A percentile compares a stretch with the other conserved stretches of the same genome.
phyloP scores from a whole-genome alignment of 148 eudicot species.

The Agrostemma githago region DNA sequence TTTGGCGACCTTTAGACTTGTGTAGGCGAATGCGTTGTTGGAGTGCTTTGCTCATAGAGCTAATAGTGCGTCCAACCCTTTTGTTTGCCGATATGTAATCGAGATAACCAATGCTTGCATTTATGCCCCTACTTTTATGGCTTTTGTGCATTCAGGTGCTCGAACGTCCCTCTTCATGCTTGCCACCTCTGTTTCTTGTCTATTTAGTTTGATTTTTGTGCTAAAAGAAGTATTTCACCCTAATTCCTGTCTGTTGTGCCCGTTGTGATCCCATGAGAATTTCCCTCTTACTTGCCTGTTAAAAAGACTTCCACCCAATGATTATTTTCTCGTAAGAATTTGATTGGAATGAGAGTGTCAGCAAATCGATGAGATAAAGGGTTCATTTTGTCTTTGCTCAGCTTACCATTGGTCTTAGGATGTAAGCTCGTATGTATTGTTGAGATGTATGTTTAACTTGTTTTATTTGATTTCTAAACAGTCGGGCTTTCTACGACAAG shows the following conservation, averaged over 20 bases:
- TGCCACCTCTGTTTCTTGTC: neutral
- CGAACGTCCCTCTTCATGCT: neutral
- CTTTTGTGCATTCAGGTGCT: slow-evolving; percentile 33
- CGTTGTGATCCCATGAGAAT: too few relatives aligned
- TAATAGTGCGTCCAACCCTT: slow-evolving; percentile 11
- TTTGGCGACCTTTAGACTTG: neutral
- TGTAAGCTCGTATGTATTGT: neutral
- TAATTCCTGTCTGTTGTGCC: neutral
- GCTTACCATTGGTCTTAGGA: neutral
- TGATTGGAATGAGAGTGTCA: too few relatives aligned
- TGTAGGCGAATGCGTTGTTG: slow-evolving; percentile 8
- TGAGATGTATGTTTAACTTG: neutral
- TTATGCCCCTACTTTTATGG: neutral
- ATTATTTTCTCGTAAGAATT: too few relatives aligned
- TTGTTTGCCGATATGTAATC: slow-evolving; percentile 20
- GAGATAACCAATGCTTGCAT: slow-evolving; percentile 30
- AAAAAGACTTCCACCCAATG: too few relatives aligned
- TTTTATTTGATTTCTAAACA: slow-evolving; percentile 18
- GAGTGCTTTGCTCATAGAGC: slow-evolving; percentile 10
- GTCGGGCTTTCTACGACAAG: slow-evolving; percentile 69
- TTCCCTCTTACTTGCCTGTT: neutral
- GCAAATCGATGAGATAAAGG: too few relatives aligned
- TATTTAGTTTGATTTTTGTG: neutral
- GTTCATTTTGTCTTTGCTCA: too few relatives aligned
- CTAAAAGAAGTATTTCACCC: too few relatives aligned